phyloP scores from a whole-genome alignment of 148 eudicot genomes.

The Fagopyrum esculentum region DNA sequence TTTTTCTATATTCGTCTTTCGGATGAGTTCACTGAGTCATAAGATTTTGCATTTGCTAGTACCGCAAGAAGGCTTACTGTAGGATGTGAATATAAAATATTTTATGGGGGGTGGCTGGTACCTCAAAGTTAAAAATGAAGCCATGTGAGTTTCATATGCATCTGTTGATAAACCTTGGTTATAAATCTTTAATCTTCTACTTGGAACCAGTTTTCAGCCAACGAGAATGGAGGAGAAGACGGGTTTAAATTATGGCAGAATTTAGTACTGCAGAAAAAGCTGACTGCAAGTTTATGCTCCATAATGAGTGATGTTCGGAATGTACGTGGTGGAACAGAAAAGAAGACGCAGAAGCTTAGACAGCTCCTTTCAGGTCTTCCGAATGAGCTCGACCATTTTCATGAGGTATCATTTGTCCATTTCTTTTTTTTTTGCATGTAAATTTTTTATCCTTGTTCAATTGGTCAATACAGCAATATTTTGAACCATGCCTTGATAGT shows the following conservation, averaged over 20 bases:
- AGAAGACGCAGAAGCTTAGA: constrained; percentile 92
- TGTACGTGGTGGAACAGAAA: constrained; percentile 77
- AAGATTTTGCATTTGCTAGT: neutral
- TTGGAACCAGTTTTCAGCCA: constrained; percentile 47
- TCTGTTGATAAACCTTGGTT: neutral
- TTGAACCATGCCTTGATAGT: neutral
- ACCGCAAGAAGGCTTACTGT: neutral
- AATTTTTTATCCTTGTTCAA: neutral
- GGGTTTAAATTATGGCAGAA: constrained; percentile 91
- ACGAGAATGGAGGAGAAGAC: constrained; percentile 60
- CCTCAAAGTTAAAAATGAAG: neutral
- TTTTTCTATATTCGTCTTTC: neutral
- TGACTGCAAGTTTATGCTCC: constrained; percentile 88
- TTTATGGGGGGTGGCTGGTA: neutral
- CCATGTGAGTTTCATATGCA: neutral
- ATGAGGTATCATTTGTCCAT: constrained; percentile 47
- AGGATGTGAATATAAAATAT: neutral
- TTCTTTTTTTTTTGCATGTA: neutral
- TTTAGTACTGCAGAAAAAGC: constrained; percentile 82
- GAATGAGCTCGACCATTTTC: constrained; percentile 89
- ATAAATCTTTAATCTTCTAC: neutral
- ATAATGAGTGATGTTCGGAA: constrained; percentile 85
- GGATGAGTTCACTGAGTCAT: neutral
- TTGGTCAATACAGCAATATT: neutral
- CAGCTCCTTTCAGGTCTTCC: constrained; percentile 93